Evolutionary conservation across 495 filamentous ascomycete species (phyloP).

Genomic region (Penicillium bovifimosum): DNA sequence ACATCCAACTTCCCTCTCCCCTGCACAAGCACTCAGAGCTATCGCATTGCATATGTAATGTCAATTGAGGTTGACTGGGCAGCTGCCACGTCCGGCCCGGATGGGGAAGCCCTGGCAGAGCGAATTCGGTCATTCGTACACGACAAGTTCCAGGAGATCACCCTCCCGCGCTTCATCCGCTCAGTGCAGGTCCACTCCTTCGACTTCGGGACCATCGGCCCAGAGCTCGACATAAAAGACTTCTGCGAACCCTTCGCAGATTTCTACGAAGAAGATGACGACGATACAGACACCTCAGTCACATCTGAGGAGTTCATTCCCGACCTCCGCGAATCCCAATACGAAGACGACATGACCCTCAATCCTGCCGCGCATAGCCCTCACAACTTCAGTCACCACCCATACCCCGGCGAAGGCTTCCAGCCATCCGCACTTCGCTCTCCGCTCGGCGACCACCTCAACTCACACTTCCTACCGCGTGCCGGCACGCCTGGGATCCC

Average conservation of each 20-base stretch:
- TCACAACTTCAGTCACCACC: constrained; percentile 21
- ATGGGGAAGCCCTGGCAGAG: constrained; percentile 76
- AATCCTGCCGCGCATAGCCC: constrained; percentile 19
- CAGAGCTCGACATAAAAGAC: constrained; percentile 88
- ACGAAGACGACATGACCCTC: constrained; percentile 32
- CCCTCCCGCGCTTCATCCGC: constrained; percentile 91
- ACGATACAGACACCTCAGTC: constrained; percentile 40
- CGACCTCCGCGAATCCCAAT: constrained; percentile 26
- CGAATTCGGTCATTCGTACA: constrained; percentile 90
- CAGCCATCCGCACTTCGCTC: constrained; percentile 37
- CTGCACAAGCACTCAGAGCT: not conserved
- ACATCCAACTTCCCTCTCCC: not conserved
- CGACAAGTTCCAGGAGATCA: constrained; percentile 85
- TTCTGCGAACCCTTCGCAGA: constrained; percentile 92
- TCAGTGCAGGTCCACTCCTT: constrained; percentile 92
- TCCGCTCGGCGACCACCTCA: constrained; percentile 48
- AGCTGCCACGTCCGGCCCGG: constrained; percentile 80
- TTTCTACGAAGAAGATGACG: constrained; percentile 86
- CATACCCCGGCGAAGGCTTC: constrained; percentile 25
- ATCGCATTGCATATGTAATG: constrained; percentile 54
- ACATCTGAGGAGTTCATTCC: constrained; percentile 33
- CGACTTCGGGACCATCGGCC: constrained; percentile 78
- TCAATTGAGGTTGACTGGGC: constrained; percentile 97
- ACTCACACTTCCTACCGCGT: constrained; percentile 58
- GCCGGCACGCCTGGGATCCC: constrained; percentile 72